Percentiles rank a stretch among this genome's conserved stretches.
phyloP scores from a whole-genome alignment of 1,139 yeast species.

The Scheffersomyces titani region DNA sequence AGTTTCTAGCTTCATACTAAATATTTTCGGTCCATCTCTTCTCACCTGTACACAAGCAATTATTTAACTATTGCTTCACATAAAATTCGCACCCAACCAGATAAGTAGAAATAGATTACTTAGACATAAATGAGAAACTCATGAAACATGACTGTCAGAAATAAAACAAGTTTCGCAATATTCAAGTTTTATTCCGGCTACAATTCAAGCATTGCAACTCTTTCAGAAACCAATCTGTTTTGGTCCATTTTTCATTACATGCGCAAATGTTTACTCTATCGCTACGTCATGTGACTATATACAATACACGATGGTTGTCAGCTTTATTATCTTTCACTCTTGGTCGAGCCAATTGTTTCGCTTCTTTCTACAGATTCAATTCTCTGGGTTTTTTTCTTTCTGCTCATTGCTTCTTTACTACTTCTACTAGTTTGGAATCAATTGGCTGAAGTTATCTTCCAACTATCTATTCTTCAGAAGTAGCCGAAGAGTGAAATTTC shows the following conservation, averaged over 20 bases:
- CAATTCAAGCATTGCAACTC: background rate
- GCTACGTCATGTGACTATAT: background rate
- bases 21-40: background rate
- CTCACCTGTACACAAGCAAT: background rate
- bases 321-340: background rate
- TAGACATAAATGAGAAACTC: background rate
- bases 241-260: background rate
- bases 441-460: background rate
- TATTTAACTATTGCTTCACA: background rate
- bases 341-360: background rate
- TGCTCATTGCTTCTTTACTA: background rate
- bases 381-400: background rate
- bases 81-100: background rate
- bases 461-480: no score
- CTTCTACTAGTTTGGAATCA: background rate
- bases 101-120: background rate
- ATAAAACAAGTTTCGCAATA: background rate
- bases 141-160: background rate
- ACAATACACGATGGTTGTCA: constrained; percentile 1
- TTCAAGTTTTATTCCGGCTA: background rate
- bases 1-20: background rate
- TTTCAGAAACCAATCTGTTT: no score
- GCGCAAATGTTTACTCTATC: background rate
- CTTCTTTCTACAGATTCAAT: background rate
- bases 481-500: background rate